Base-by-base conservation (phyloP, 805 yeast genomes). In the Monosporozyma yasuniensis region DNA sequence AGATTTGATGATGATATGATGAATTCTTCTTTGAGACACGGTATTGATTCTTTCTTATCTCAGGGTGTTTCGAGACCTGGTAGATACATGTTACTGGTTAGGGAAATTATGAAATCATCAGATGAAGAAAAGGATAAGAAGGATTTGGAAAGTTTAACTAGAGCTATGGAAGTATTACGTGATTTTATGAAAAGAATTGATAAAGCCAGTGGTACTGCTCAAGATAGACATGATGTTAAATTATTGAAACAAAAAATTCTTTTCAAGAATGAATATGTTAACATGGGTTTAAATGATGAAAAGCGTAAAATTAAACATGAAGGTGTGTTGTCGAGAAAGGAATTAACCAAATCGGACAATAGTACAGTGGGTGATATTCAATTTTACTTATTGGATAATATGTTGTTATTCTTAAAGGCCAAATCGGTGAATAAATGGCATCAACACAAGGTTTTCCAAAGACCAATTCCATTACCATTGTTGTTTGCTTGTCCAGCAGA, bases 1-100 rank as follows among this genome's bases (percentile, higher is more conserved):
- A 73, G 93, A 61, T 93, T 93, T 66, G 87, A 91, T 50, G 96
- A 87, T 61, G 96, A 71, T 79, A 88, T 35, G 78, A 96, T 60
- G 87, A 89, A 68, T 80, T 91, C 70, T 19, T 56, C 66, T 12
- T 51, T 67, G 44, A 61, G 71, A 50, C 71, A 67, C 50, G 97
- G 95, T 67, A 81, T 93, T 48, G 86, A 91, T 23, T 93, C 98
- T 0, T 93, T 89, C 61, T 74, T 93, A 55, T 87, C 96, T 6
- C 95, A 91, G 61, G 97, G 98, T 47, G 90, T 96, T 2, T 89
- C 96, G 14, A 79, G 99, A 64, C 89, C 96, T 30, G 98, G 97
- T 9, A 75, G 98, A 56, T 93, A 93, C 68, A 96, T 95, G 55
- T 71, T 93, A 46, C 73, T 93, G 50, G 73, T 91, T 21, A 83